Conservation (phyloP, 1,284 basidiomycete genomes). For the Rhodotorula sp. region DNA sequence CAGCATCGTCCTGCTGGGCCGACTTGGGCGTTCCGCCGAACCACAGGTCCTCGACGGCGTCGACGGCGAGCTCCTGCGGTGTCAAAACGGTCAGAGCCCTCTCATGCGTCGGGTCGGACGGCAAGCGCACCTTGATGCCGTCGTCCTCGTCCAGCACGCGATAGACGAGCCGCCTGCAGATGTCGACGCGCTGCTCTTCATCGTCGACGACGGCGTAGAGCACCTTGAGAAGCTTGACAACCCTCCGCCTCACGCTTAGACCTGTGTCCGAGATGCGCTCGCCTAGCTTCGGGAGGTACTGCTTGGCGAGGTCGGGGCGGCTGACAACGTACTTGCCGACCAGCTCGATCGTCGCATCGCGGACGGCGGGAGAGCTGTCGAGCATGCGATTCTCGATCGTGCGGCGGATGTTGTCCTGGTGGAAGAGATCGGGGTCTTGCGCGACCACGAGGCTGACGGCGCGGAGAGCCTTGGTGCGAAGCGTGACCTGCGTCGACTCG, state of each 20-base stretch:
- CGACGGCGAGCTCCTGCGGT: constrained; percentile 74
- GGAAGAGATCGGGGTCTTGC: constrained; percentile 77
- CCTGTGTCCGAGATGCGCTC: constrained; percentile 89
- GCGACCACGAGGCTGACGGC: constrained; percentile 80
- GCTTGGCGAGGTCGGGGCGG: constrained; percentile 72
- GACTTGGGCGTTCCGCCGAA: constrained; percentile 52
- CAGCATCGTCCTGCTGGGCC: constrained; percentile 42
- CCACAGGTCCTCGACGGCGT: constrained; percentile 85
- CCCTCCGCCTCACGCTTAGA: constrained; percentile 85
- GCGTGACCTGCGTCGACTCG: constrained; percentile 75
- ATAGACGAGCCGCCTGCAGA: constrained; percentile 75
- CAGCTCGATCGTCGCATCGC: constrained; percentile 91
- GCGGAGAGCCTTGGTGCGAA: constrained; percentile 84
- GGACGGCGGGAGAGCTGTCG: constrained; percentile 86
- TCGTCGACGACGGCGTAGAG: constrained; percentile 68
- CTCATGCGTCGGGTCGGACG: no score
- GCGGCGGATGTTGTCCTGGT: constrained; percentile 50
- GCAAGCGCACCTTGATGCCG: constrained; percentile 62
- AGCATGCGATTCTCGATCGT: constrained; percentile 84
- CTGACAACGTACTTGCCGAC: constrained; percentile 93
- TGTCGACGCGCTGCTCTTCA: constrained; percentile 66
- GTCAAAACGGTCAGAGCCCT: not conserved
- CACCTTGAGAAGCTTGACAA: constrained; percentile 84
- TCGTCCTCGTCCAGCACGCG: constrained; percentile 90
- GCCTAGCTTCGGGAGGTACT: constrained; percentile 81